Base-by-base conservation (phyloP, 305 asterid genomes). In the Fraxinus platypoda region DNA sequence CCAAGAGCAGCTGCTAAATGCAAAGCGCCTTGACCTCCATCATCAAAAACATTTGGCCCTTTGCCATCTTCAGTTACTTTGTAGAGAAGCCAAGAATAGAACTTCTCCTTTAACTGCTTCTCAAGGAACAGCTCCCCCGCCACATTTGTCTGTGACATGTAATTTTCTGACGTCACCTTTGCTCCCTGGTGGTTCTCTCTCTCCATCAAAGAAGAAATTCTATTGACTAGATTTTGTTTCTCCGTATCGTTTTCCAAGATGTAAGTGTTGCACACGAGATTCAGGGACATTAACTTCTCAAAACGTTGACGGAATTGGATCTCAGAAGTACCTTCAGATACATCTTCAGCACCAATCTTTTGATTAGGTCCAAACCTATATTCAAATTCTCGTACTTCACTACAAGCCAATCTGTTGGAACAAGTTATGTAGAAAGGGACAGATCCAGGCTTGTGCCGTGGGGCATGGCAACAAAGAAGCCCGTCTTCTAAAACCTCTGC, bases 1-100 rank as follows among this genome's bases (percentile, higher is more conserved):
- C 98, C 99, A 82, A 94, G 93, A 83, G 98, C 95, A 83, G 97
- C 97, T 70, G 97, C 94, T 87, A 96, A 89, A 91, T 96, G 99
- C 84, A 96, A 82, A 71, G 92, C 94, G 74, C 98, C 91, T 90
- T 96, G 99, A 84, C 99, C 99, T 87, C 90, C 89, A 64, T 90
- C 92, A 82, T 94, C 98, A 15, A 87, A 72, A 74, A 83, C 73
- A 77, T 89, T 85, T 31, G 90, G 91, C 73, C 95, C 93, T 82
- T 83, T 91, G 41, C 90, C 95, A 79, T 87, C 95, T 86, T 91
- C 93, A 64, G 86, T 81, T 75, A 92, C 89, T 83, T 85, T 91
- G 62, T 85, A 88, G 59, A 94, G 86, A 83, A 96, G 93, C 98
- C 98, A 94, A 49, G 88, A 85, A 84, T 87, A 92, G 79, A 94